Percentiles rank a stretch among this genome's conserved stretches.
phyloP scores from a whole-genome alignment of 768 basidiomycete genomes.

The Tremella yokohamensis region DNA sequence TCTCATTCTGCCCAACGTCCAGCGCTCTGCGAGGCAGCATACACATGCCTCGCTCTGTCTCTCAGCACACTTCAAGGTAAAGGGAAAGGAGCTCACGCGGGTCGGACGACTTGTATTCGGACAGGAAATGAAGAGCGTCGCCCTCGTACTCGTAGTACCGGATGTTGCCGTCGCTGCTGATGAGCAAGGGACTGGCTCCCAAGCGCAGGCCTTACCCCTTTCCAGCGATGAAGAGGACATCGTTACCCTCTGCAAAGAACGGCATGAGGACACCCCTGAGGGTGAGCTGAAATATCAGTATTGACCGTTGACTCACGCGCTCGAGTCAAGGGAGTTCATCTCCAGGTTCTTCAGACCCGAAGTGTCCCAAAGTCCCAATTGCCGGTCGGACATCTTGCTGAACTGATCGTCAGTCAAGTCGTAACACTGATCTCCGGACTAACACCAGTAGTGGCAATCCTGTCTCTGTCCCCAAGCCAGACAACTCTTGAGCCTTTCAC shows the following conservation, averaged over 20 bases:
- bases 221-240: conserved; percentile 83
- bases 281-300: conserved; percentile 13
- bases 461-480: conserved; percentile 87
- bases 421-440: conserved; percentile 8
- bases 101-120: conserved; percentile 82
- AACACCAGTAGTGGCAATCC: conserved; percentile 81
- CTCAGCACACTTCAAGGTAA: conserved; percentile 1
- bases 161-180: conserved; percentile 84
- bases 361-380: conserved; percentile 85
- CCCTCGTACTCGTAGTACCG: conserved; percentile 84
- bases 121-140: conserved; percentile 65
- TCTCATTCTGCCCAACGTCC: conserved; percentile 86
- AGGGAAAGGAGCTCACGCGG: conserved; percentile 56
- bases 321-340: conserved; percentile 76
- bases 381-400: conserved; percentile 92
- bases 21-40: conserved; percentile 91
- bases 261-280: conserved; percentile 82
- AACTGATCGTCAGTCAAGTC: conserved; percentile 54
- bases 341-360: conserved; percentile 70
- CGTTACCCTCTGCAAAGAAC: conserved; percentile 87
- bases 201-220: conserved; percentile 63
- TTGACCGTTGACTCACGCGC: conserved; percentile 55
- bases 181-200: neutral
- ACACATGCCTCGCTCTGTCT: conserved; percentile 78
- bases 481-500: conserved; percentile 84